Base-by-base conservation (phyloP, 768 basidiomycete species). In the Serendipita sp. region DNA sequence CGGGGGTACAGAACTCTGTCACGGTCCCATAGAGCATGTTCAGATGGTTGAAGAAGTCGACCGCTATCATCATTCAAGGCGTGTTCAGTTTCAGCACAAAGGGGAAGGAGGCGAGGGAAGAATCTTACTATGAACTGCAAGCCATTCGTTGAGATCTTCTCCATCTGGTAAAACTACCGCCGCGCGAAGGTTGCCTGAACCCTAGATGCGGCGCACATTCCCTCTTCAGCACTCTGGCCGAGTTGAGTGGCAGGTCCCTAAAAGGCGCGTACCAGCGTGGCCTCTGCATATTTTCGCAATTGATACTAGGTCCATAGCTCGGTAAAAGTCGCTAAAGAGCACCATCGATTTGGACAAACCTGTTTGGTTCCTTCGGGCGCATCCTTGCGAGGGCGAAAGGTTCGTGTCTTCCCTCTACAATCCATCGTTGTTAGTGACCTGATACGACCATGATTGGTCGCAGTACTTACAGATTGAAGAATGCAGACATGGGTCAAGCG, bases 1-100 rank as follows among this genome's bases (percentile, higher is more conserved):
- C 83, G 9, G 86, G 81, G 17, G 90, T 97, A 73, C 96, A 99
- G 71, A 98, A 98, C 74, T 99, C 96, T 1, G 96, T 96, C 24
- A 99, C 84, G 9, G 93, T 96, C 11, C 95, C 96, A 69, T 98
- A 99, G 20, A 99, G 77, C 96, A 99, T 99, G 72, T 99, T 99
- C 66, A 99, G 75, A 71, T 99, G 96, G 71, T 98, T 99, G 80
- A 98, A 99, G 76, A 99, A 99, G 73, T 99, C 96, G 64, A 98
- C 95, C 31, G 92, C 96, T 99, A 68, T 17, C 3, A 20, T 13
- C 2, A 56, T 26, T 14, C 20, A 26, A 28, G 45, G 33, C 22
- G 11, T 62, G 48, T 42, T 28, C 34, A 63, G 67, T 24, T 24
- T 26, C 28, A 26, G 26, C 14, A 44, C 42, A 24, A 33, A 34